phyloP scores from a whole-genome alignment of 768 basidiomycete genomes.

The Mrakia gelida region DNA sequence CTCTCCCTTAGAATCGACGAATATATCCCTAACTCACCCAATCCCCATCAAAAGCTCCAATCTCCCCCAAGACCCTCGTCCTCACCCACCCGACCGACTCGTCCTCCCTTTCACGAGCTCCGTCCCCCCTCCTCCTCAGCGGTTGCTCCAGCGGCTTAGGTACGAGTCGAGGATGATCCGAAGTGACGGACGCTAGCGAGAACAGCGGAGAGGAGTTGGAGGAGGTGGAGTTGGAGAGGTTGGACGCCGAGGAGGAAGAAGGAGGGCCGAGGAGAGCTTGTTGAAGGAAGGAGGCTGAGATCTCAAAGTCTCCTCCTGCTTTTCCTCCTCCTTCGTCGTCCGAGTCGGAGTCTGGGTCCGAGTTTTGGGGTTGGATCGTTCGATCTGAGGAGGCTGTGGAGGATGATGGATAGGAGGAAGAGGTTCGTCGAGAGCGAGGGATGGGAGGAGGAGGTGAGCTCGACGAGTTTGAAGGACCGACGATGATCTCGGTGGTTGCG shows the following conservation, averaged over 20 bases:
- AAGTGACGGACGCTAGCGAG: background rate
- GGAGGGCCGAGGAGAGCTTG: constrained; percentile 24
- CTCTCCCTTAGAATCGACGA: constrained; percentile 36
- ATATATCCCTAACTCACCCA: constrained; percentile 55
- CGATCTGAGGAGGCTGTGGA: constrained; percentile 14
- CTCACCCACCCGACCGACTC: constrained; percentile 60
- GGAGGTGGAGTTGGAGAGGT: background rate
- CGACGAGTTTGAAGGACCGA: constrained; percentile 6
- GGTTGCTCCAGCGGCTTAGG: background rate
- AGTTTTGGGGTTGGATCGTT: background rate
- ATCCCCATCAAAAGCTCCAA: constrained; percentile 68
- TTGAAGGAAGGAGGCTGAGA: constrained; percentile 31
- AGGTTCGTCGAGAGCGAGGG: constrained; percentile 1
- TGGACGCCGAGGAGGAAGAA: background rate
- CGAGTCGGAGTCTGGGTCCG: background rate
- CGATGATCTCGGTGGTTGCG: constrained; percentile 19
- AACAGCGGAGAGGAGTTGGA: background rate
- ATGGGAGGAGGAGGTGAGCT: background rate
- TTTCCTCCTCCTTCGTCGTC: background rate
- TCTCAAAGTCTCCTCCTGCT: constrained; percentile 23
- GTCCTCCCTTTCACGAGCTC: constrained; percentile 41
- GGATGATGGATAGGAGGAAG: constrained; percentile 3
- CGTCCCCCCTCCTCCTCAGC: background rate
- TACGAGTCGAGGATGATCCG: background rate
- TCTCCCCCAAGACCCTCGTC: constrained; percentile 59